Base-by-base conservation (phyloP, 1,139 yeast genomes). In the Debaryomycetaceae sp. region DNA sequence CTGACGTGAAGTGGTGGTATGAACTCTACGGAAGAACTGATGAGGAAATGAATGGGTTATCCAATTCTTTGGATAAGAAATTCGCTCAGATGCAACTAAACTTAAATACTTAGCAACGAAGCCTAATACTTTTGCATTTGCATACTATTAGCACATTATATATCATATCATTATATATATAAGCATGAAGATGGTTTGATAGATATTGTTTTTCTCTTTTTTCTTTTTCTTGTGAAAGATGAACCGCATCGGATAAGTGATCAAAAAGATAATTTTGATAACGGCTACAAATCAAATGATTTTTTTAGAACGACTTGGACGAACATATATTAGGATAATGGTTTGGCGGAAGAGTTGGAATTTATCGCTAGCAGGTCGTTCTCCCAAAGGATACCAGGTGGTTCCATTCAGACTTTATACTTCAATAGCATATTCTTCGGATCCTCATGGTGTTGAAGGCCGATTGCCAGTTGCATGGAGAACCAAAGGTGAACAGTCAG, bases 1-100 rank as follows among this genome's bases (percentile, higher is more conserved):
- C 78, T 33, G 83, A 83, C 42, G 77, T 89, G 22, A 78, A 77
- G 52, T 91, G 96, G 91, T 91, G 98, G 98, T 80, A 78, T 56
- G 95, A 88, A 55, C 66, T 87, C 36, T 89, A 70, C 57, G 96
- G 97, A 0, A 68, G 95, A 42, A 70, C 81, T 4, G 87, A 87
- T 56, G 82, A 82, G 49, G 97, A 90, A 55, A 83, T 90, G 95
- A 88, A 87, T 57, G 81, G 82, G 13, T 58, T 74, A 29, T 68
- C 76, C 1, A 73, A 73, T 49, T 68, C 76, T 0, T 56, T 74
- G 37, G 78, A 73, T 45, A 53, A 66, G 24, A 73, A 72, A 50
- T 71, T 73, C 56, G 76, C 76, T 6, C 64, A 64, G 49, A 68
- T 74, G 69, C 63, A 27, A 27, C 31, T 27, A 7, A 27, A 27